These are phyloP conservation scores for Cokeromyces recurvatus DNA, from an alignment of 371 early-diverging fungal species.

Conservation along the genomic window DNA sequence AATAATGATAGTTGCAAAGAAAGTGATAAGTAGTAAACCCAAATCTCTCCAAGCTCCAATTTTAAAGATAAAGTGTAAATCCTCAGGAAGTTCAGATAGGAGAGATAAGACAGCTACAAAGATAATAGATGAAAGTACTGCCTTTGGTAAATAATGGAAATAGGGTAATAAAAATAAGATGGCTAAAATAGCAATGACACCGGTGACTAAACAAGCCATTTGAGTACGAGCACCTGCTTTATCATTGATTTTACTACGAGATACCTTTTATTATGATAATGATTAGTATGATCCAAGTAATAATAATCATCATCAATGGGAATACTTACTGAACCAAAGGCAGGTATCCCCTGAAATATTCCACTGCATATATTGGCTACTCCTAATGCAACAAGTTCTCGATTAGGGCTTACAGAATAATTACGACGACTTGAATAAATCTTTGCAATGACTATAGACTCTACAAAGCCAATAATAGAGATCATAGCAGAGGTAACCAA, in stretches of 20 bases:
- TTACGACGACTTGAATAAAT: constrained; percentile 85
- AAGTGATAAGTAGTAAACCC: constrained; percentile 73
- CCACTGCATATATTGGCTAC: constrained; percentile 77
- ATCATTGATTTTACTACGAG: constrained; percentile 88
- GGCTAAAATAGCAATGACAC: constrained; percentile 69
- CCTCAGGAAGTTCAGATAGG: constrained; percentile 75
- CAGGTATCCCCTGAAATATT: constrained; percentile 82
- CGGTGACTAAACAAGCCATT: constrained; percentile 77
- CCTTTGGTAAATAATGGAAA: constrained; percentile 84
- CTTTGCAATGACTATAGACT: constrained; percentile 88
- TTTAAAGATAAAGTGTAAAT: constrained; percentile 76
- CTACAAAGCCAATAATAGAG: constrained; percentile 92
- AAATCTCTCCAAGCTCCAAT: constrained; percentile 88
- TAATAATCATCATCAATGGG: not conserved
- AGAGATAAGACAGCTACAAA: constrained; percentile 81
- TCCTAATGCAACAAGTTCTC: constrained; percentile 93
- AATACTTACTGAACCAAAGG: constrained; percentile 74
- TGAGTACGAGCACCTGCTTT: constrained; percentile 86
- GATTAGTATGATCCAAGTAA: not conserved
- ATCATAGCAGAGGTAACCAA: constrained; percentile 68
- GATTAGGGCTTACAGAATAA: constrained; percentile 86
- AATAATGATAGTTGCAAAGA: constrained; percentile 75
- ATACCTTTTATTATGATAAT: constrained; percentile 34
- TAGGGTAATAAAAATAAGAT: constrained; percentile 73
- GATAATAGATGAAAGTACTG: constrained; percentile 83